A percentile compares a stretch with the other conserved stretches of the same genome.
These are phyloP conservation scores for slime mould (Dictyostelium discoideum) DNA, from an alignment of 78 protist species.

Conservation along the genomic window dicty_2.7 NC_007090.3:1401501-1402000, in stretches of 20 bases:
- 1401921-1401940: not conserved
- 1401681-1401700: slow-evolving; percentile 18
- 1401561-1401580: slow-evolving; percentile 83
- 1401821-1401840: not conserved
- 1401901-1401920: not conserved
- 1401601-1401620: not conserved
- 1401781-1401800: not conserved
- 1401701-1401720: not conserved
- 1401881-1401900: not conserved
- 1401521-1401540: slow-evolving; percentile 33
- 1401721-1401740: slow-evolving; percentile 27
- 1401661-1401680: slow-evolving; percentile 66
- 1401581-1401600: slow-evolving; percentile 80
- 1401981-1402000: not conserved
- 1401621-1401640: slow-evolving; percentile 51
- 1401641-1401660: slow-evolving; percentile 57
- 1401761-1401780: not conserved
- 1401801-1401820: not conserved
- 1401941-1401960: not conserved
- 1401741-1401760: slow-evolving; percentile 6
- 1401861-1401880: not conserved
- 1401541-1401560: slow-evolving; percentile 65
- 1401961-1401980: slow-evolving; percentile 2
- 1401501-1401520: slow-evolving; percentile 86
- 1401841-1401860: not conserved